These are phyloP conservation scores for Myrica gale DNA, from an alignment of 306 rosid genomes.

Conservation along the genomic window DNA sequence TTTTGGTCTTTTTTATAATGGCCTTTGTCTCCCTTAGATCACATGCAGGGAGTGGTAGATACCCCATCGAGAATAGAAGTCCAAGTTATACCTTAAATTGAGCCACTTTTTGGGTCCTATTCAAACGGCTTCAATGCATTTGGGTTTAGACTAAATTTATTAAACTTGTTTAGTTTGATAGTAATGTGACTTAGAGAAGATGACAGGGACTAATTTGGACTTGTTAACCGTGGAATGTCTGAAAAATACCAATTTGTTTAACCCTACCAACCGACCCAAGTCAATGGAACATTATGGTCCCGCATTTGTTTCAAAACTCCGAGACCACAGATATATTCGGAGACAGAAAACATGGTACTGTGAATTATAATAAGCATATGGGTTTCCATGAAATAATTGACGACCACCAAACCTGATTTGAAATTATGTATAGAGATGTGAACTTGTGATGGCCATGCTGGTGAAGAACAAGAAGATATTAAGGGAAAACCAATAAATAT, in stretches of 20 bases:
- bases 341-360: neutral
- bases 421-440: too few species aligned
- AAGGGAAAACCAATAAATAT: too few species aligned
- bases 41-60: too few species aligned
- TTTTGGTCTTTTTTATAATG: too few species aligned
- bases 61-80: too few species aligned
- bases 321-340: neutral
- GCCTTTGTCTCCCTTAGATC: too few species aligned
- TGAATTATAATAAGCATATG: too few species aligned
- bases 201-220: neutral
- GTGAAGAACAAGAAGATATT: too few species aligned
- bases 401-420: too few species aligned
- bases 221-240: neutral
- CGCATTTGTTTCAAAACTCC: neutral
- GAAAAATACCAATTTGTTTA: neutral
- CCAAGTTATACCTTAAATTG: too few species aligned
- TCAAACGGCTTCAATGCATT: neutral
- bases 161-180: neutral
- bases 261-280: neutral
- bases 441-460: too few species aligned
- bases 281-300: neutral
- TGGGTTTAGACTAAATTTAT: neutral
- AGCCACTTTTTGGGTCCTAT: neutral
- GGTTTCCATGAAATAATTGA: too few species aligned
- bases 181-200: neutral